Conservation (phyloP, 2,329 filamentous ascomycete species). For the Balansia obtecta region DNA sequence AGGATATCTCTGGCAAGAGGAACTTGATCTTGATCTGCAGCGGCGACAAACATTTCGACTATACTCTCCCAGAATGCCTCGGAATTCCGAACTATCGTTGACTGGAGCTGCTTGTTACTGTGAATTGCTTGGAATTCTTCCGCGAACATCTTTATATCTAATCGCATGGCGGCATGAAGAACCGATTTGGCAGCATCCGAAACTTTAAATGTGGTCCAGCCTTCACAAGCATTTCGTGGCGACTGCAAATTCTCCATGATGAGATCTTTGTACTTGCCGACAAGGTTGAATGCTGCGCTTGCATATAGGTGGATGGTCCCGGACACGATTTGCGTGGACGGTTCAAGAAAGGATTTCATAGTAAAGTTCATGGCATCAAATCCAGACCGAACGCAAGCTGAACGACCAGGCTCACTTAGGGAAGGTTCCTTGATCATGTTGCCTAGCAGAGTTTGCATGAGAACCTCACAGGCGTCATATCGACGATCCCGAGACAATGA, state of each 20-base stretch:
- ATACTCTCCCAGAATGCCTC: constrained; percentile 24
- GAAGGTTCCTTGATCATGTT: constrained; percentile 41
- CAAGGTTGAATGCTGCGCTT: constrained; percentile 52
- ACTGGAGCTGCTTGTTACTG: constrained; percentile 46
- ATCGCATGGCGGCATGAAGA: constrained; percentile 41
- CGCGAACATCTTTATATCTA: constrained; percentile 30
- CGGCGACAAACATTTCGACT: constrained; percentile 64
- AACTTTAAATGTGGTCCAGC: constrained; percentile 28
- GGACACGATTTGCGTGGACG: constrained; percentile 29
- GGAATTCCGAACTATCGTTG: constrained; percentile 57
- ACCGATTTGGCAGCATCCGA: constrained; percentile 31
- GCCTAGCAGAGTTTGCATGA: constrained; percentile 63
- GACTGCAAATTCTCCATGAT: constrained; percentile 31
- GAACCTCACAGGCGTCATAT: constrained; percentile 66
- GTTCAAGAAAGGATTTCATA: constrained; percentile 41
- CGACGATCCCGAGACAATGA: constrained; percentile 68
- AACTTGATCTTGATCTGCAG: constrained; percentile 55
- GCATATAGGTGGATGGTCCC: constrained; percentile 48
- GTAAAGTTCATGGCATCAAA: constrained; percentile 47
- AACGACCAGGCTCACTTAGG: constrained; percentile 44
- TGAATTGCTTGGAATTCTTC: constrained; percentile 45
- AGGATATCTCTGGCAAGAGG: constrained; percentile 64
- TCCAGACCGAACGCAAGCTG: constrained; percentile 51
- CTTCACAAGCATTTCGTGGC: constrained; percentile 16
- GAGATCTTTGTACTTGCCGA: constrained; percentile 48